Percentiles rank a stretch among this genome's conserved stretches.
Evolutionary conservation across 768 basidiomycete genomes (phyloP).

Genomic region (Suillus plorans): DNA sequence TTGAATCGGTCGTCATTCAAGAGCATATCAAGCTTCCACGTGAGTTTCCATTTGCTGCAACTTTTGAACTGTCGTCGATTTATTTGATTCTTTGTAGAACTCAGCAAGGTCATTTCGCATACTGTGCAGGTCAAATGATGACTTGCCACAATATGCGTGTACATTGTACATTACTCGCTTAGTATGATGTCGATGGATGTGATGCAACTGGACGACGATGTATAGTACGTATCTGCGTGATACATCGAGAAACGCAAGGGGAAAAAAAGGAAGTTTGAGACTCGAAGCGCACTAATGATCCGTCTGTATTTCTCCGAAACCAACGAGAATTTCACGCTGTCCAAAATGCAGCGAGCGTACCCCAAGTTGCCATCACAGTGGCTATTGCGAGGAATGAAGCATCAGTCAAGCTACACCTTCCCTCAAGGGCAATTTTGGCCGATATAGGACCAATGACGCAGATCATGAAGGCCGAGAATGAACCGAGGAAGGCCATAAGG

Average conservation of each 20-base stretch:
- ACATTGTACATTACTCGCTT: not conserved
- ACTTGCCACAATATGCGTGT: conserved; percentile 5
- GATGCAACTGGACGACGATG: not conserved
- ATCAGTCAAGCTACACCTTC: conserved; percentile 52
- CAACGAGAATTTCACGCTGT: conserved; percentile 21
- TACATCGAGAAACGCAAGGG: not conserved
- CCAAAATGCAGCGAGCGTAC: conserved; percentile 66
- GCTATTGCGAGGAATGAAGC: conserved; percentile 50
- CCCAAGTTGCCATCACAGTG: conserved; percentile 72
- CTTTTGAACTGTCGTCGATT: not conserved
- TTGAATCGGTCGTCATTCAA: conserved; percentile 81
- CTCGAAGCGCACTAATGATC: too few species aligned
- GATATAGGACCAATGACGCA: conserved; percentile 77
- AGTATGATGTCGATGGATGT: not conserved
- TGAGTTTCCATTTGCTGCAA: conserved; percentile 38
- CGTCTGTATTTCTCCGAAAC: not conserved
- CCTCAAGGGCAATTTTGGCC: conserved; percentile 62
- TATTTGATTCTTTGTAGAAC: conserved; percentile 44
- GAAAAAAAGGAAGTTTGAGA: not conserved
- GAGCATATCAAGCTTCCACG: conserved; percentile 81
- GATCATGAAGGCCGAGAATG: conserved; percentile 78
- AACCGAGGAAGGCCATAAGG: conserved; percentile 88
- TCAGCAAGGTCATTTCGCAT: conserved; percentile 75
- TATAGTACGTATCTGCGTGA: not conserved
- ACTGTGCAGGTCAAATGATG: conserved; percentile 53